Evolutionary conservation across 768 basidiomycete genomes (phyloP).

Genomic region (Auricularia auricula-judae): DNA sequence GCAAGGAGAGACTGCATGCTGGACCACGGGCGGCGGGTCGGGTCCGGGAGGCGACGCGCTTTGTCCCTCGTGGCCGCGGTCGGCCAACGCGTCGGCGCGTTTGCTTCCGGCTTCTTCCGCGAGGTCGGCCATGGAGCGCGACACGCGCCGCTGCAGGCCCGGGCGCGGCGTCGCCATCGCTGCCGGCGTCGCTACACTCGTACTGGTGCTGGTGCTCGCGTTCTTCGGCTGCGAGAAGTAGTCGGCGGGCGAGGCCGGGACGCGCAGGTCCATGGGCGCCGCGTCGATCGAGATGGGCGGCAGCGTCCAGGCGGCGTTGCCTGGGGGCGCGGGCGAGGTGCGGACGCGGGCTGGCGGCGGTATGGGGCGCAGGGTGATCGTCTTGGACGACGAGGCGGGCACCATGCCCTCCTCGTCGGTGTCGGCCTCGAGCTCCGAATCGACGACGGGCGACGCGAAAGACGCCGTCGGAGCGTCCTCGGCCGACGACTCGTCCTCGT

Average conservation of each 20-base stretch:
- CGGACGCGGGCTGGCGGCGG: no score
- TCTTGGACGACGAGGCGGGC: no score
- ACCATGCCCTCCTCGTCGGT: neutral
- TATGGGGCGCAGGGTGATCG: no score
- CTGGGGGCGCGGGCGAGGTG: no score
- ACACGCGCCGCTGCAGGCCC: neutral
- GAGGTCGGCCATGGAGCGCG: neutral
- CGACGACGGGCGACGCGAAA: neutral
- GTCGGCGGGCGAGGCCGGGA: neutral
- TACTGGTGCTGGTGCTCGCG: neutral
- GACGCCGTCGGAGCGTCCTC: slow-evolving; percentile 10
- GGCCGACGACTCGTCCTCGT: slow-evolving; percentile 16
- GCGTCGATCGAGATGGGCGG: no score
- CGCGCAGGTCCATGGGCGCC: no score
- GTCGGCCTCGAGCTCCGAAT: neutral
- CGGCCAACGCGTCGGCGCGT: neutral
- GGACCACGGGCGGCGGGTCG: neutral
- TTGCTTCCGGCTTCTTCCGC: neutral
- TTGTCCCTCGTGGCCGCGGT: neutral
- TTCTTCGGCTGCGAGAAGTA: neutral
- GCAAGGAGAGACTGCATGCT: neutral
- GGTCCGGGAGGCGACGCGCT: neutral
- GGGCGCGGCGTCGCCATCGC: neutral
- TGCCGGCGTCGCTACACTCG: neutral
- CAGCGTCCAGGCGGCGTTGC: no score